Base-by-base conservation (phyloP, 2,329 filamentous ascomycete genomes). In the Aspergillus intermedius region DNA sequence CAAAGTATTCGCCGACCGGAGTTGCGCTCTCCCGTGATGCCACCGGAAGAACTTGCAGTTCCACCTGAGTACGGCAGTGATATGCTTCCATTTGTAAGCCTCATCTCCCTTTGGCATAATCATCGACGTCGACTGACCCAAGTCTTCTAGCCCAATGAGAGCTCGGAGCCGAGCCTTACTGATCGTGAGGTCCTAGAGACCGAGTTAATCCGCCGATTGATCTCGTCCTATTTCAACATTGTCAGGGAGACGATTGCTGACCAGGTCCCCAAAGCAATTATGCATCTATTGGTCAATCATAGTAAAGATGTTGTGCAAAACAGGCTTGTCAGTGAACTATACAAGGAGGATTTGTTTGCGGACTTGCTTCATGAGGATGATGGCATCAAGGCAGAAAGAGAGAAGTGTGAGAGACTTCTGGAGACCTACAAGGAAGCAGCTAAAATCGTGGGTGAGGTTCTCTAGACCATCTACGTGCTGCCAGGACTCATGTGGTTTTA, bases 151-250 rank as follows among this genome's bases (percentile, higher is more conserved):
- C 64, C 69, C 42, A 64, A 65, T 52, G 67, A 74, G 47, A 66
- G 67, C 46, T 81, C 84, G 52, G 90, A 95, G 64, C 90, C 90
- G 30, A 89, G 88, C 48, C 81, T 98, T 61, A 96, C 91, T 1
- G 93, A 98, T 59, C 88, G 93, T 46, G 93, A 98, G 74, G 87
- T 90, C 41, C 87, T 98, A 76, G 93, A 98, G 74, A 97, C 93
- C 8, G 93, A 98, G 71, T 83, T 98, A 37, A 98, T 98, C 67
- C 87, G 91, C 42, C 88, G 91, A 42, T 81, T 98, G 49, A 98
- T 98, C 68, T 95, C 88, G 28, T 96, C 91, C 1, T 98, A 98
- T 77, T 98, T 98, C 77, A 95, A 95, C 69, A 98, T 98, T 63
- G 93, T 98, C 42, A 88, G 93, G 54, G 93, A 98, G 72, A 91